Evolutionary conservation across 352 stramenopile species (phyloP).

Genomic region (Pythium brachiatum): DNA sequence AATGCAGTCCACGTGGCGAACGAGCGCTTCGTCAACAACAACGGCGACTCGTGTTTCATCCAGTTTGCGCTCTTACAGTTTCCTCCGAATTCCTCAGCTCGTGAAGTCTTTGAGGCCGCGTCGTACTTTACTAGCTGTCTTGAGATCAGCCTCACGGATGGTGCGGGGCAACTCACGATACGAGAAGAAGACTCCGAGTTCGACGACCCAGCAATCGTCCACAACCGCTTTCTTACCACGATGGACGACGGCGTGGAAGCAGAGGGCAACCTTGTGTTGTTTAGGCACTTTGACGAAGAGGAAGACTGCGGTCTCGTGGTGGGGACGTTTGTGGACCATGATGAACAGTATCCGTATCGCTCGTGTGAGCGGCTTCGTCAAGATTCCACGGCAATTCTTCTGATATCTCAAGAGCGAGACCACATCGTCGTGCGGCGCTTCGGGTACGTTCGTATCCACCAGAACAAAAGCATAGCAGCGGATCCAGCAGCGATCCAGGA

Average conservation of each 20-base stretch:
- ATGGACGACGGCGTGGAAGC: slow-evolving; percentile 26
- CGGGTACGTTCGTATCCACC: slow-evolving; percentile 28
- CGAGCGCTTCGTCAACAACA: slow-evolving; percentile 41
- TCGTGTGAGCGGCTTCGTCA: slow-evolving; percentile 28
- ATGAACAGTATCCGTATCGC: slow-evolving; percentile 37
- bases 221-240: slow-evolving; percentile 11
- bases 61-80: slow-evolving; percentile 31
- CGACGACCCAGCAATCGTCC: slow-evolving; percentile 3
- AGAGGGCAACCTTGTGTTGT: slow-evolving; percentile 20
- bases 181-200: slow-evolving; percentile 16
- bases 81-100: not conserved
- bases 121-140: slow-evolving; percentile 17
- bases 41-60: slow-evolving; percentile 38
- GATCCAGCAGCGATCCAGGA: slow-evolving; percentile 25
- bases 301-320: slow-evolving; percentile 26
- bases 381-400: slow-evolving; percentile 34
- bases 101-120: slow-evolving; percentile 13
- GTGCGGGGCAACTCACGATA: slow-evolving; percentile 17
- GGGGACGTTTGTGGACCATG: slow-evolving; percentile 34
- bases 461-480: slow-evolving; percentile 29
- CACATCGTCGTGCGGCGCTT: slow-evolving; percentile 26
- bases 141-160: slow-evolving; percentile 23
- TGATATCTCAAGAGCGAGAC: slow-evolving; percentile 19
- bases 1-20: slow-evolving; percentile 31
- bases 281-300: slow-evolving; percentile 18